phyloP scores from a whole-genome alignment of 345 rosid genomes.

The Gossypium stocksii region DNA sequence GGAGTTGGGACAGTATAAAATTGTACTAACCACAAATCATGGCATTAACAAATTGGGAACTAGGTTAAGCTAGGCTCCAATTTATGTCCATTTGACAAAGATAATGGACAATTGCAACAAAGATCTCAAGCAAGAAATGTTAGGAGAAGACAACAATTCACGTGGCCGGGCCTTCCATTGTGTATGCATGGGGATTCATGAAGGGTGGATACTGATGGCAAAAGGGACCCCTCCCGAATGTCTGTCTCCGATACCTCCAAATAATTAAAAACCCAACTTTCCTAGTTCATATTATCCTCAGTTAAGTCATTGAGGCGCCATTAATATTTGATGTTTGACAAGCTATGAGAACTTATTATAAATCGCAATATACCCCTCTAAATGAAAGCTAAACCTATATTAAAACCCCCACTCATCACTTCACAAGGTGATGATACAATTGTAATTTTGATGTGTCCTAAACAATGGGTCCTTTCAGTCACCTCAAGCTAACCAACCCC shows the following conservation, averaged over 20 bases:
- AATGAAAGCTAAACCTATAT: not conserved
- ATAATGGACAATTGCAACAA: not conserved
- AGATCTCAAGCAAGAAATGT: not conserved
- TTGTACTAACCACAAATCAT: not conserved
- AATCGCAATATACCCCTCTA: not conserved
- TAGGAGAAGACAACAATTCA: no score
- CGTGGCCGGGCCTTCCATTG: no score
- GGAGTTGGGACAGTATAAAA: not conserved
- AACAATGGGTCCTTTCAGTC: no score
- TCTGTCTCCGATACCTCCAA: not conserved
- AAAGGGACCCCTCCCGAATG: not conserved
- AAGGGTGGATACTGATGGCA: no score
- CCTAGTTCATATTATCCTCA: not conserved
- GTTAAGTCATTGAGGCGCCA: not conserved
- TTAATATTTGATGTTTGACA: slow-evolving; percentile 11
- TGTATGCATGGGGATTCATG: no score
- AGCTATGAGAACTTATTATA: no score
- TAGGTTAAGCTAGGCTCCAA: not conserved
- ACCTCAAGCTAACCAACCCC: not conserved
- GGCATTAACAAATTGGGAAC: not conserved
- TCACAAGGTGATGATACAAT: not conserved
- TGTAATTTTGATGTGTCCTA: no score
- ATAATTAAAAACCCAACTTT: not conserved
- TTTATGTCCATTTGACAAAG: not conserved
- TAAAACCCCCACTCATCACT: not conserved